These are phyloP conservation scores for Eustoma russellianum DNA, from an alignment of 257 asterid species.

Conservation along the genomic window DNA sequence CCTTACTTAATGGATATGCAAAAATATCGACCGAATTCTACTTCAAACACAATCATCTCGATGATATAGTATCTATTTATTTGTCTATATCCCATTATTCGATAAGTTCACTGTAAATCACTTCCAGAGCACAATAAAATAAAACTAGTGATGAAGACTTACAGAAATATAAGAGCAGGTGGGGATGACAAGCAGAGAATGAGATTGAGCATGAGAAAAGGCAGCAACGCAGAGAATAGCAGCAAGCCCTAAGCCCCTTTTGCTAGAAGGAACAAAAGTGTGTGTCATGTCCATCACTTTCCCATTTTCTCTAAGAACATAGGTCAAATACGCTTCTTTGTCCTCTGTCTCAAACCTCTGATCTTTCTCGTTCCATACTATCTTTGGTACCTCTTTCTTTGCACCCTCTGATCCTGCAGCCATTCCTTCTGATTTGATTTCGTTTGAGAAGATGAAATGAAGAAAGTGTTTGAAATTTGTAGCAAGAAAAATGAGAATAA, in stretches of 20 bases:
- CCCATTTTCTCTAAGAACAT: slow-evolving; percentile 25
- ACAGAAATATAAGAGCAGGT: slow-evolving; percentile 91
- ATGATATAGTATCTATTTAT: no score
- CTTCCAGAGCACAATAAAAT: neutral
- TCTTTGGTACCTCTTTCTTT: slow-evolving; percentile 17
- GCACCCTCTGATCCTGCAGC: neutral
- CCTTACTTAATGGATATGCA: no score
- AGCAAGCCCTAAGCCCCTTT: slow-evolving; percentile 88
- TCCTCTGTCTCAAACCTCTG: slow-evolving; percentile 66
- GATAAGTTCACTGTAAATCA: neutral
- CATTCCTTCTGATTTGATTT: no score
- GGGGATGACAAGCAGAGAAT: slow-evolving; percentile 51
- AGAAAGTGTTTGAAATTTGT: no score
- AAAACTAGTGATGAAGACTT: slow-evolving; percentile 12
- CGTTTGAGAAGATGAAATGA: no score
- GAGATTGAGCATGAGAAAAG: slow-evolving; percentile 57
- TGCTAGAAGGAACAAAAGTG: slow-evolving; percentile 70
- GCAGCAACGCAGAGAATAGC: slow-evolving; percentile 75
- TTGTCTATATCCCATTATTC: no score
- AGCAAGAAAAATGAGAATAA: no score
- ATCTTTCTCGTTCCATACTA: slow-evolving; percentile 56
- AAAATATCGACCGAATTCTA: no score
- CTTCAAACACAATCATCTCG: no score
- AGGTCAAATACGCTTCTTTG: slow-evolving; percentile 62
- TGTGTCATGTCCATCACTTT: slow-evolving; percentile 67